Base-by-base conservation (phyloP, 1,139 yeast genomes). In the Ogataea hybrid region DNA sequence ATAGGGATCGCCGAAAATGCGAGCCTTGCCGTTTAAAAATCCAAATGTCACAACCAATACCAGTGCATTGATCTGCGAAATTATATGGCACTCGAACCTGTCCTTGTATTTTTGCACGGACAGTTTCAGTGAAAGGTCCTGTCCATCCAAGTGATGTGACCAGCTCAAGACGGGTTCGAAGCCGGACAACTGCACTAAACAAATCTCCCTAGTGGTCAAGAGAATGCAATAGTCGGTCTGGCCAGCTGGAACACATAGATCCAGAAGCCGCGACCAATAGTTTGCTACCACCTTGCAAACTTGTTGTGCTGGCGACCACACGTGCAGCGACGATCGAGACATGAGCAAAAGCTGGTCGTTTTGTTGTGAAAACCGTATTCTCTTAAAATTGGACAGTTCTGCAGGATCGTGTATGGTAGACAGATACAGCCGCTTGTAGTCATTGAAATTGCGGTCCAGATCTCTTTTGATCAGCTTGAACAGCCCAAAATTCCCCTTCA, bases 121-220 rank as follows among this genome's bases (percentile, higher is more conserved):
- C 34, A 84, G 48, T 44, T 63, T 67, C 46, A 81, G 53, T 0
- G 89, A 73, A 1, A 77, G 75, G 52, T 87, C 95, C 0, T 58
- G 46, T 9, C 74, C 70, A 34, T 72, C 70, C 34, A 83, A 62
- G 47, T 67, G 74, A 59, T 87, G 95, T 46, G 81, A 82, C 88
- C 90, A 83, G 0, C 89, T 75, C 3, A 86, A 54, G 7, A 77
- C 47, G 44, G 84, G 68, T 29, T 62, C 62, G 29, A 68, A 57
- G 0, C 56, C 56, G 0, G 52, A 47, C 2, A 57, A 39, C 36
- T 66, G 64, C 12, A 79, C 54, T 65, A 83, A 62, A 1, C 81
- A 73, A 10, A 83, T 45, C 56, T 84, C 92, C 48, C 71, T 77
- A 1, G 86, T 72, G 0, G 90, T 82, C 14, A 83, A 59, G 10